Evolutionary conservation across 257 asterid genomes (phyloP).

Genomic region (Solanum pinnatisectum): DNA sequence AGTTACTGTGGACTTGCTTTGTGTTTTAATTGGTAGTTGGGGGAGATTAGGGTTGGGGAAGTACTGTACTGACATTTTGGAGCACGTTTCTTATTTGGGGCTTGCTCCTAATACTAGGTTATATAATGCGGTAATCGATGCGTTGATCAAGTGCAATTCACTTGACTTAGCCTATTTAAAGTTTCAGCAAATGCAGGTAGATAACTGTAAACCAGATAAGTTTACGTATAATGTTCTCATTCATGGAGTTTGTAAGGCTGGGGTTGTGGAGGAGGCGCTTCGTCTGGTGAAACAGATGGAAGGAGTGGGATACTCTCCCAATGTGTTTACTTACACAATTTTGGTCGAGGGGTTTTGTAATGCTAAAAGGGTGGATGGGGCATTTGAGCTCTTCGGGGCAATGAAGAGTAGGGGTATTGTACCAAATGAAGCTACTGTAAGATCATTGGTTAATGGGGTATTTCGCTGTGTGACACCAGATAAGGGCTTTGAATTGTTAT

Average conservation of each 20-base stretch:
- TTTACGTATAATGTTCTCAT: slow-evolving; percentile 80
- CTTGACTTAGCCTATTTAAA: slow-evolving; percentile 90
- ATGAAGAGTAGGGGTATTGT: slow-evolving; percentile 56
- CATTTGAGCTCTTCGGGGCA: slow-evolving; percentile 45
- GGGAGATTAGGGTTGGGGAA: slow-evolving; percentile 84
- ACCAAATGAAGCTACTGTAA: slow-evolving; percentile 77
- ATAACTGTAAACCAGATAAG: slow-evolving; percentile 69
- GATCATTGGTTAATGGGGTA: slow-evolving; percentile 73
- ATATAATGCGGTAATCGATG: slow-evolving; percentile 86
- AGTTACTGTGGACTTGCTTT: slow-evolving; percentile 56
- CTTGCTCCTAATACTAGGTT: slow-evolving; percentile 67
- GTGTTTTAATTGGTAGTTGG: slow-evolving; percentile 73
- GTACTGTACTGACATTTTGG: slow-evolving; percentile 69
- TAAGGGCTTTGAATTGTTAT: slow-evolving; percentile 46
- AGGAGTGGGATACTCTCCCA: slow-evolving; percentile 46
- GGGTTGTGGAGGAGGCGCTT: slow-evolving; percentile 81
- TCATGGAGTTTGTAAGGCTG: slow-evolving; percentile 88
- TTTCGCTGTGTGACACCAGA: slow-evolving; percentile 41
- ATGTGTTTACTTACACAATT: slow-evolving; percentile 76
- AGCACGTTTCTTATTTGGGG: slow-evolving; percentile 80
- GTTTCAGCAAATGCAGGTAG: slow-evolving; percentile 92
- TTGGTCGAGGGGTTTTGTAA: slow-evolving; percentile 73
- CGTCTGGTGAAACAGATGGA: slow-evolving; percentile 89
- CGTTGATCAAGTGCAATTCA: slow-evolving; percentile 72
- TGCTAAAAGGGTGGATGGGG: slow-evolving; percentile 53